Conservation (phyloP, 2,329 filamentous ascomycete genomes). For the Pestalotiopsis fici region DNA sequence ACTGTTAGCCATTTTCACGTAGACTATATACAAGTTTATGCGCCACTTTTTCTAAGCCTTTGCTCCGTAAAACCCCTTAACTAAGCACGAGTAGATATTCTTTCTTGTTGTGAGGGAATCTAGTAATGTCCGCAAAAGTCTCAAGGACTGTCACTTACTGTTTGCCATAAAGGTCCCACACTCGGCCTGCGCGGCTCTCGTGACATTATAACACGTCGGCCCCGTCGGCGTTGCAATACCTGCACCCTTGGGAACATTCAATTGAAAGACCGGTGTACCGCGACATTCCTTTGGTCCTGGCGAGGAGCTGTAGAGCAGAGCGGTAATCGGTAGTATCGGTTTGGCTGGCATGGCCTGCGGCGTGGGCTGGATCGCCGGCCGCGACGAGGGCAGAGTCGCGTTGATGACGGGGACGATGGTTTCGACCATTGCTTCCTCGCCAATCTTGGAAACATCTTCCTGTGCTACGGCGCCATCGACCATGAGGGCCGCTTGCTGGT, state of each 20-base stretch:
- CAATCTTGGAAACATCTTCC: conserved; percentile 14
- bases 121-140: no score
- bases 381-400: conserved; percentile 11
- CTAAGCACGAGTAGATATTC: no score
- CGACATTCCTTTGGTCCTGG: conserved; percentile 37
- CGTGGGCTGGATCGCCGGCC: conserved; percentile 38
- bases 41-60: no score
- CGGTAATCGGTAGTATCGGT: conserved; percentile 45
- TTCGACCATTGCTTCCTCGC: conserved; percentile 20
- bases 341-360: conserved; percentile 25
- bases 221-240: conserved; percentile 13
- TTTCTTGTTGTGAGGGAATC: no score
- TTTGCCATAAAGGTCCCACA: conserved; percentile 37
- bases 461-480: conserved; percentile 15
- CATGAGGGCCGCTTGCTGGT: conserved; percentile 11
- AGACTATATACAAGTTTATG: no score
- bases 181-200: conserved; percentile 24
- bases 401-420: conserved; percentile 13
- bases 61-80: no score
- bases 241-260: conserved; percentile 27
- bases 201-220: conserved; percentile 35
- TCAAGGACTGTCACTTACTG: no score
- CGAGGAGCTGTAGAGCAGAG: conserved; percentile 41
- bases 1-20: not conserved
- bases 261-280: conserved; percentile 25